Percentiles rank a stretch among this genome's conserved stretches.
Conservation (phyloP, 306 rosid genomes). For the Lathyrus oleraceus region DNA sequence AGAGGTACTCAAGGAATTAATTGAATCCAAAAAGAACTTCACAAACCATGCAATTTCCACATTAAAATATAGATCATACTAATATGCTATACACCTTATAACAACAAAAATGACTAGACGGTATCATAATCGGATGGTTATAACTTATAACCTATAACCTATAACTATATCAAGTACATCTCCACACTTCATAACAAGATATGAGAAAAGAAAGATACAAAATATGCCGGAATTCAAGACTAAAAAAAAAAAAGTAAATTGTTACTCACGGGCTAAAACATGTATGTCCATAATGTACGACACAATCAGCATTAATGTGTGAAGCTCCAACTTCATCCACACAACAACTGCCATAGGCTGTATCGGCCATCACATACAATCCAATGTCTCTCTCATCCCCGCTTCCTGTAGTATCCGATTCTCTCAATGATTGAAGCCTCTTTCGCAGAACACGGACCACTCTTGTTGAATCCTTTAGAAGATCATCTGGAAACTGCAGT, state of each 20-base stretch:
- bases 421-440: constrained; percentile 44
- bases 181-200: background rate
- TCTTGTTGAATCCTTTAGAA: constrained; percentile 67
- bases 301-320: constrained; percentile 69
- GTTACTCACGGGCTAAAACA: constrained; percentile 87
- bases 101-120: background rate
- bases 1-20: background rate
- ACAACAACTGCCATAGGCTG: constrained; percentile 88
- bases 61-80: background rate
- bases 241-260: background rate
- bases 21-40: constrained; percentile 22
- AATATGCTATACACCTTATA: background rate
- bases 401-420: constrained; percentile 19
- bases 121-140: constrained; percentile 1
- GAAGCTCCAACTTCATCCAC: constrained; percentile 95
- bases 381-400: constrained; percentile 43
- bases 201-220: constrained; percentile 9
- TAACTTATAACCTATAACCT: background rate
- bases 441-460: constrained; percentile 60
- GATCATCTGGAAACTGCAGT: constrained; percentile 82
- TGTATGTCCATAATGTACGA: constrained; percentile 87
- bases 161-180: constrained; percentile 12
- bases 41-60: constrained; percentile 7
- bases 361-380: constrained; percentile 85
- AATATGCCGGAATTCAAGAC: no score